Conservation (phyloP, 2,329 filamentous ascomycete species). For the Nannizziopsis barbatae region DNA sequence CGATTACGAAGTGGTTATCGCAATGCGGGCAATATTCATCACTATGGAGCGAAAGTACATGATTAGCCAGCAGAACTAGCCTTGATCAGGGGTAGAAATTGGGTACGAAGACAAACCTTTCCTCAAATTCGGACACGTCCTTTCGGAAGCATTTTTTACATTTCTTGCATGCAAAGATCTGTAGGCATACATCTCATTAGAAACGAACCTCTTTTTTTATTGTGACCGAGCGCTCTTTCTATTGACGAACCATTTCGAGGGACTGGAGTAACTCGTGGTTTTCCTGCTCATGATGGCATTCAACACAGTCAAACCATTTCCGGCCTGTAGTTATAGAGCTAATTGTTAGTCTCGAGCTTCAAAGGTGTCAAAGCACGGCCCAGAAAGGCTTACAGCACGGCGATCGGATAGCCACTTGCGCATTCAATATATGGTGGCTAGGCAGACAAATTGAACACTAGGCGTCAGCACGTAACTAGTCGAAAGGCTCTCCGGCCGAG, state of each 20-base stretch:
- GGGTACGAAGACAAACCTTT: slow-evolving; percentile 42
- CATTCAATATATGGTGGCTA: slow-evolving; percentile 97
- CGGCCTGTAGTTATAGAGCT: slow-evolving; percentile 46
- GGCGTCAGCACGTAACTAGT: neutral
- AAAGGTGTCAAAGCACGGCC: neutral
- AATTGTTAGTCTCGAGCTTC: neutral
- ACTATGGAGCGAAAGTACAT: slow-evolving; percentile 30
- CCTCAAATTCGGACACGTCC: slow-evolving; percentile 81
- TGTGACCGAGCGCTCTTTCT: neutral
- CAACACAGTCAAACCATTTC: slow-evolving; percentile 98
- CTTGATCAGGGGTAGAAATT: neutral
- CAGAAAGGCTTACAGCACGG: slow-evolving; percentile 66
- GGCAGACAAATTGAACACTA: neutral
- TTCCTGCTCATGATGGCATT: slow-evolving; percentile 80
- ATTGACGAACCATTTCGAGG: slow-evolving; percentile 59
- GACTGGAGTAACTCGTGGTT: slow-evolving; percentile 63
- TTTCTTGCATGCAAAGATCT: slow-evolving; percentile 89
- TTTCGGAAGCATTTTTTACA: slow-evolving; percentile 98
- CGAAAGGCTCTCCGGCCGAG: neutral
- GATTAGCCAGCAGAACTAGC: neutral
- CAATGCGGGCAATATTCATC: slow-evolving; percentile 99
- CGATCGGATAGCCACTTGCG: slow-evolving; percentile 89
- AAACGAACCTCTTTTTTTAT: neutral
- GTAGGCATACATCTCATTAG: neutral
- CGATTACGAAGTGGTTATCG: slow-evolving; percentile 95